These are phyloP conservation scores for Stagonosporopsis tanaceti DNA, from an alignment of 2,329 filamentous ascomycete genomes.

Conservation along the genomic window DNA sequence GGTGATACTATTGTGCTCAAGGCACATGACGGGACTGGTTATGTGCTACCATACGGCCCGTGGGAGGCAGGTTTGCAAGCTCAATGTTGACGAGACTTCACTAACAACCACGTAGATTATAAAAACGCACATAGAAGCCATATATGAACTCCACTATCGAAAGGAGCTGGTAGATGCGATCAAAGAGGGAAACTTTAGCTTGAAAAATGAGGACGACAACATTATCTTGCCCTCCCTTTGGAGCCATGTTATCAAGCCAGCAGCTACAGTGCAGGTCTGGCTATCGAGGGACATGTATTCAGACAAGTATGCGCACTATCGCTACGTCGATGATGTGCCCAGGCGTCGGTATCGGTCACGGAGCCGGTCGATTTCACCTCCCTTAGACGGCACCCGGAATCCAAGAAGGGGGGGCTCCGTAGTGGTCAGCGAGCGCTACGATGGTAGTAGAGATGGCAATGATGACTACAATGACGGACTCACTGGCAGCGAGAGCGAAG, in stretches of 20 bases:
- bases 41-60: conserved; percentile 10
- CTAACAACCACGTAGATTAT: conserved; percentile 2
- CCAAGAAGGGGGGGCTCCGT: background rate
- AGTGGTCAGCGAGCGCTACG: background rate
- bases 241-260: conserved; percentile 23
- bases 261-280: conserved; percentile 11
- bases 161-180: conserved; percentile 16
- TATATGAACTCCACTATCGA: conserved; percentile 6
- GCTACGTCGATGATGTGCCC: background rate
- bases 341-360: background rate
- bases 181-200: conserved; percentile 22
- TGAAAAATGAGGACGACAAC: conserved; percentile 19
- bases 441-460: background rate
- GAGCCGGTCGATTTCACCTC: background rate
- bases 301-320: background rate
- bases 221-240: conserved; percentile 33
- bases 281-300: conserved; percentile 5
- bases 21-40: conserved; percentile 8
- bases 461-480: background rate
- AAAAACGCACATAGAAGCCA: conserved; percentile 1
- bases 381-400: background rate
- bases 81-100: background rate
- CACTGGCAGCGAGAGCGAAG: background rate
- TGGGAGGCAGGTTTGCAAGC: conserved; percentile 6
- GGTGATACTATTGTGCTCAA: conserved; percentile 1